A percentile compares a stretch with the other conserved stretches of the same genome.
phyloP scores from a whole-genome alignment of 345 rosid genomes.

The Stellera chamaejasme region DNA sequence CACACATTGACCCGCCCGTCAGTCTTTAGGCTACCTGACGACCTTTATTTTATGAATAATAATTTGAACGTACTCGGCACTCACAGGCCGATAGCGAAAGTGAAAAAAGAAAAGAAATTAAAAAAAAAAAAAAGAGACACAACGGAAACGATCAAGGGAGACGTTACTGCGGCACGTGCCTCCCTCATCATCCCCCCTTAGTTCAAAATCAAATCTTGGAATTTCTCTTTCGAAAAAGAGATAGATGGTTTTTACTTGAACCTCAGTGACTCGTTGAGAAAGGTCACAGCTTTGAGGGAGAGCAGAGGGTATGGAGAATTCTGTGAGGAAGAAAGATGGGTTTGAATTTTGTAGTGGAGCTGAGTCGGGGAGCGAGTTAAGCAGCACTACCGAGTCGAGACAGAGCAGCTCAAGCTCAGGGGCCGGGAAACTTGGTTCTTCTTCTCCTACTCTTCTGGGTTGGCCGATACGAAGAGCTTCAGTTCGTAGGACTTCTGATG shows the following conservation, averaged over 20 bases:
- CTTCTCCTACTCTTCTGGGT: constrained; percentile 59
- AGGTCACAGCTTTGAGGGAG: background rate
- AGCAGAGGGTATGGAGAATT: constrained; percentile 41
- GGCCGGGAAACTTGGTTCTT: constrained; percentile 26
- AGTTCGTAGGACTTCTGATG: constrained; percentile 28
- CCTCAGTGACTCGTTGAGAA: background rate
- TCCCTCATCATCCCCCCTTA: background rate
- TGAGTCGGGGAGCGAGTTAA: constrained; percentile 35
- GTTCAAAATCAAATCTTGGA: constrained; percentile 15
- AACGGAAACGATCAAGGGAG: constrained; percentile 21
- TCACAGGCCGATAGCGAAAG: constrained; percentile 15
- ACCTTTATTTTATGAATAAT: constrained; percentile 25
- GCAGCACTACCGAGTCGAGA: constrained; percentile 37
- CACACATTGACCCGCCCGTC: background rate
- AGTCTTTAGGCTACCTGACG: background rate
- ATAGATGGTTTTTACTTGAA: constrained; percentile 4
- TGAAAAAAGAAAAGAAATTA: background rate
- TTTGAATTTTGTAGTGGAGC: constrained; percentile 17
- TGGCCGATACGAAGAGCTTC: constrained; percentile 89
- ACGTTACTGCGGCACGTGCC: constrained; percentile 35
- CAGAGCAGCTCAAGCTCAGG: constrained; percentile 41
- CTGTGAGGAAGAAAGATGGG: constrained; percentile 36
- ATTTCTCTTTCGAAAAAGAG: background rate
- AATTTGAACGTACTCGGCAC: constrained; percentile 34
- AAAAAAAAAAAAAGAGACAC: background rate